Evolutionary conservation across 305 asterid species (phyloP), one percentile per base, ranked within the genome.

Genomic region (Fraxinus floribunda): DNA sequence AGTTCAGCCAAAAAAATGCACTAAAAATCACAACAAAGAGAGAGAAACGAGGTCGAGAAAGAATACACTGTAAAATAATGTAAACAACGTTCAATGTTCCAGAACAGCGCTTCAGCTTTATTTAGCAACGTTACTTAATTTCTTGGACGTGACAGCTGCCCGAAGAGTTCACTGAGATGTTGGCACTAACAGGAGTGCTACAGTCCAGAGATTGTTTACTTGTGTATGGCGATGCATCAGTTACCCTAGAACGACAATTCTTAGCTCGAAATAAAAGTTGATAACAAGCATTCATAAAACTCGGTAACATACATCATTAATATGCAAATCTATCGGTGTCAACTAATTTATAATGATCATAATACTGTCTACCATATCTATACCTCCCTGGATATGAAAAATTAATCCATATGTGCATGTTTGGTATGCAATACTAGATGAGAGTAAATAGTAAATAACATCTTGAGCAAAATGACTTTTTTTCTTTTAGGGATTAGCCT

Each of bases 151-250:
- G 81, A 83, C 64, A 78, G 35, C 87, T 83, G 64, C 60, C 20
- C 20, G 85, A 77, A 13, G 89, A 83, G 78, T 87, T 87, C 68
- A 75, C 71, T 7, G 86, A 75, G 81, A 85, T 70, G 85, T 75
- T 82, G 76, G 70, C 75, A 57, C 77, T 81, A 3, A 13, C 60
- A 5, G 60, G 60, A 49, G 60, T 49, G 60, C 20, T 16, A 49
- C 60, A 49, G 20, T 15, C 60, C 20, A 4, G 60, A 78, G 83
- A 75, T 80, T 82, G 80, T 78, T 77, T 75, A 30, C 75, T 88
- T 0, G 46, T 81, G 66, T 91, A 91, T 77, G 94, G 94, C 16
- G 84, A 83, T 72, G 79, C 80, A 83, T 26, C 80, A 11, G 84
- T 78, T 32, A 84, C 86, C 90, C 94, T 91, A 86, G 7, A 57